phyloP scores from a whole-genome alignment of 441 rosid species.

The Adansonia grandidieri region DNA sequence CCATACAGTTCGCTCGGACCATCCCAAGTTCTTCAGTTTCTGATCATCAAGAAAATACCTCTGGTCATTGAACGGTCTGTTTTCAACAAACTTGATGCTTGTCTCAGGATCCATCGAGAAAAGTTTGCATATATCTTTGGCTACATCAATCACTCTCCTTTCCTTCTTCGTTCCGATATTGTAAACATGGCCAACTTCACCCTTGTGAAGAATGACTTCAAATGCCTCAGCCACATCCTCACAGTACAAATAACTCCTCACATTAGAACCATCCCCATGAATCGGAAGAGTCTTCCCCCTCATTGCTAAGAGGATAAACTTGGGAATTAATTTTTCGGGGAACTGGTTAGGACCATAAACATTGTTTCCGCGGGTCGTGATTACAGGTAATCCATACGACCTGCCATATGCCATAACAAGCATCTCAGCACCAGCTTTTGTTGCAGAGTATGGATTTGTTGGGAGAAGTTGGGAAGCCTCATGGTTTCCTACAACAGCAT shows the following conservation, averaged over 20 bases:
- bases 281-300: conserved; percentile 74
- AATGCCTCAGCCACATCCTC: conserved; percentile 98
- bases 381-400: conserved; percentile 67
- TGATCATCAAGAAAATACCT: conserved; percentile 90
- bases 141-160: conserved; percentile 90
- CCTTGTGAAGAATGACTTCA: conserved; percentile 87
- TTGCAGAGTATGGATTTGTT: conserved; percentile 70
- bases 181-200: conserved; percentile 90
- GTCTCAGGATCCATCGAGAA: conserved; percentile 68
- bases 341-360: conserved; percentile 74
- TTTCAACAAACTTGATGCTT: conserved; percentile 77
- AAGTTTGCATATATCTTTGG: conserved; percentile 74
- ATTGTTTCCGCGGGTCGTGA: conserved; percentile 72
- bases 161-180: conserved; percentile 89
- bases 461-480: conserved; percentile 76
- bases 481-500: conserved; percentile 62
- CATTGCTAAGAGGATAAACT: conserved; percentile 65
- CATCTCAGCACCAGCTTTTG: conserved; percentile 77
- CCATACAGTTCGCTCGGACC: conserved; percentile 86
- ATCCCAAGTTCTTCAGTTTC: conserved; percentile 80
- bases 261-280: conserved; percentile 91
- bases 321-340: conserved; percentile 70
- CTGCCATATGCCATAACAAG: conserved; percentile 77
- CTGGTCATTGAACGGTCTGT: conserved; percentile 92
- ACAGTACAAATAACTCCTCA: conserved; percentile 86